phyloP scores from a whole-genome alignment of 225 moss, liverwort and hornwort species.

The Physcomitrium patens region DNA sequence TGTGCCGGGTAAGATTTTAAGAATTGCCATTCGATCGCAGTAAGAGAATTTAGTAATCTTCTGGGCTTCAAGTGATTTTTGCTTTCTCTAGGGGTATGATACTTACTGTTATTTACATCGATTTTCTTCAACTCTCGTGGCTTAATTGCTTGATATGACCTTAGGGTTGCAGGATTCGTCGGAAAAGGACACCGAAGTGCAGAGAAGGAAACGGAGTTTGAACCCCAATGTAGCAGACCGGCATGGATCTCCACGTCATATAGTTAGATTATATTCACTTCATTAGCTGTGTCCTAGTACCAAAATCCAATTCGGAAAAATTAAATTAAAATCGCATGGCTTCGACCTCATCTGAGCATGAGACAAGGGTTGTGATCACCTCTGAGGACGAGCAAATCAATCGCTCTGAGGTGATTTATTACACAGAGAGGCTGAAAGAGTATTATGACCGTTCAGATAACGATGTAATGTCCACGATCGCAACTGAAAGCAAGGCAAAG shows the following conservation, averaged over 20 bases:
- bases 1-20: not conserved
- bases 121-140: not conserved
- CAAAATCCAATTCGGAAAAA: conserved; percentile 3
- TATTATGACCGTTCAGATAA: conserved; percentile 42
- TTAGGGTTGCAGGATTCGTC: conserved; percentile 1
- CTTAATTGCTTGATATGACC: conserved; percentile 17
- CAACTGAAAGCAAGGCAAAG: conserved; percentile 41
- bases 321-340: conserved; percentile 14
- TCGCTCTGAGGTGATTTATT: conserved; percentile 44
- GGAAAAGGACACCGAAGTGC: not conserved
- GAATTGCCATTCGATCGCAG: not conserved
- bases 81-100: not conserved
- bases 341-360: conserved; percentile 26
- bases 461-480: conserved; percentile 25
- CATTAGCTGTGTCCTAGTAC: conserved; percentile 3
- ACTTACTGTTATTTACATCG: not conserved
- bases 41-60: no score
- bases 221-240: not conserved
- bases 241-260: not conserved
- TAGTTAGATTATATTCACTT: conserved; percentile 11
- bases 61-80: not conserved
- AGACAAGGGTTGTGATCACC: not conserved
- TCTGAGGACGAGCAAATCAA: conserved; percentile 32
- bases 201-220: not conserved
- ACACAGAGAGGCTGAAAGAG: conserved; percentile 49